These are phyloP conservation scores for Davidsoniella virescens DNA, from an alignment of 2,329 filamentous ascomycete genomes.

Conservation along the genomic window DNA sequence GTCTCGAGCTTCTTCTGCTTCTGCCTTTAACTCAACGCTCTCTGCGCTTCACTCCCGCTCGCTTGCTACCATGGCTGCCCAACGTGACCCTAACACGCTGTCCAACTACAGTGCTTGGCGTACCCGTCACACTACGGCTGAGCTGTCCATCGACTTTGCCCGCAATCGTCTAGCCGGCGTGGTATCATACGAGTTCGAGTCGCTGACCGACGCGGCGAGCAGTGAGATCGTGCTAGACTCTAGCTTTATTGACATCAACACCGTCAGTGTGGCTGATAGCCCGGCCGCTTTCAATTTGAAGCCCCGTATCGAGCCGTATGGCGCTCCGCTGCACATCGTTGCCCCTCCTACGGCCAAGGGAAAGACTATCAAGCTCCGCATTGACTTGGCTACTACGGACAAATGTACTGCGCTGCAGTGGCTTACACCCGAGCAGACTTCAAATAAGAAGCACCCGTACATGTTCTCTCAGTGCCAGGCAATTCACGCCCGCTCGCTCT, in stretches of 20 bases:
- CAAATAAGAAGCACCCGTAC: slow-evolving; percentile 89
- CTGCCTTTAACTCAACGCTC: not conserved
- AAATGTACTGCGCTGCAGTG: slow-evolving; percentile 89
- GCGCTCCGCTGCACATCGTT: slow-evolving; percentile 51
- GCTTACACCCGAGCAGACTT: slow-evolving; percentile 84
- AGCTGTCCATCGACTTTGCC: slow-evolving; percentile 72
- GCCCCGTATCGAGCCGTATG: slow-evolving; percentile 55
- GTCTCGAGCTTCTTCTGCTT: not conserved
- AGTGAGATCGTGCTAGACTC: slow-evolving; percentile 75
- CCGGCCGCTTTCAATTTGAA: slow-evolving; percentile 52
- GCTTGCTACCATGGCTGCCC: slow-evolving; percentile 9
- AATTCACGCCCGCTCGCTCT: slow-evolving; percentile 83
- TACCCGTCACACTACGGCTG: slow-evolving; percentile 67
- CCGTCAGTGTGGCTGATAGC: slow-evolving; percentile 52
- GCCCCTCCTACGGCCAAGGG: slow-evolving; percentile 37
- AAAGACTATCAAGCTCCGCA: slow-evolving; percentile 39
- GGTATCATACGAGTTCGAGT: slow-evolving; percentile 62
- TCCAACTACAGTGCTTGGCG: slow-evolving; percentile 83
- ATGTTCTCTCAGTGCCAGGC: slow-evolving; percentile 98
- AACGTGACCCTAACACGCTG: slow-evolving; percentile 72
- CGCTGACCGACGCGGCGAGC: slow-evolving; percentile 54
- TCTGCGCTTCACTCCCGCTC: not conserved
- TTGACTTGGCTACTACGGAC: slow-evolving; percentile 64
- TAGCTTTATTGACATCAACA: slow-evolving; percentile 60
- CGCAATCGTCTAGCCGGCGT: slow-evolving; percentile 60